phyloP scores from a whole-genome alignment of 306 rosid genomes.

The Sicyos edulis region DNA sequence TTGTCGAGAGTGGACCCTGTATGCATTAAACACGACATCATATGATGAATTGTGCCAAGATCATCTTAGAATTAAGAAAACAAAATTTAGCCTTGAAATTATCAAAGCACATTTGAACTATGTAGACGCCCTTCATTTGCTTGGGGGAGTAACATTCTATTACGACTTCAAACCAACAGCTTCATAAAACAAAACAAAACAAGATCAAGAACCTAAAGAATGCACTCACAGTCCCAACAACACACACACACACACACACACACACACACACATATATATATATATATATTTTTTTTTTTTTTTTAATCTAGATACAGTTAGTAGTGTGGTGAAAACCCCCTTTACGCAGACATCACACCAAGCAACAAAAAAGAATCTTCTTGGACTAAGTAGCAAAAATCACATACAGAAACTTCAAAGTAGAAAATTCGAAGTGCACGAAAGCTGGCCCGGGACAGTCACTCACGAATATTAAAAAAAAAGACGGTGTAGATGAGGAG shows the following conservation, averaged over 20 bases:
- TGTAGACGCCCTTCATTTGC: not conserved
- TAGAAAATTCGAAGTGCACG: too few species aligned
- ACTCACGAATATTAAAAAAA: too few species aligned
- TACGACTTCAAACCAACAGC: not conserved
- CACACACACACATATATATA: too few species aligned
- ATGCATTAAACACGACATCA: not conserved
- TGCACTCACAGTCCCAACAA: too few species aligned
- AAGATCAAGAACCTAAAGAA: too few species aligned
- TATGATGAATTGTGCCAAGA: not conserved
- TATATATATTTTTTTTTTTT: too few species aligned
- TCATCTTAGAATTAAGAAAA: not conserved
- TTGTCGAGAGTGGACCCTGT: slow-evolving; percentile 82
- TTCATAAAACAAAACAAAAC: not conserved
- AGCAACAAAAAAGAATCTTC: not conserved
- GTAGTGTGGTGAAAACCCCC: not conserved
- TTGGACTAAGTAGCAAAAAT: not conserved
- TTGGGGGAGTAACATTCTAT: not conserved
- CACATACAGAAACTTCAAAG: not conserved
- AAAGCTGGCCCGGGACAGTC: too few species aligned
- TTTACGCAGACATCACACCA: not conserved
- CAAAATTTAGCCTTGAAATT: not conserved
- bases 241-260: too few species aligned
- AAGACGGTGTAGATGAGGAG: not conserved
- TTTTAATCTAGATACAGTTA: not conserved
- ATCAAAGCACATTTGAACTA: too few species aligned